phyloP scores from a whole-genome alignment of 257 asterid genomes.

The Salvia rosmarinus region DNA sequence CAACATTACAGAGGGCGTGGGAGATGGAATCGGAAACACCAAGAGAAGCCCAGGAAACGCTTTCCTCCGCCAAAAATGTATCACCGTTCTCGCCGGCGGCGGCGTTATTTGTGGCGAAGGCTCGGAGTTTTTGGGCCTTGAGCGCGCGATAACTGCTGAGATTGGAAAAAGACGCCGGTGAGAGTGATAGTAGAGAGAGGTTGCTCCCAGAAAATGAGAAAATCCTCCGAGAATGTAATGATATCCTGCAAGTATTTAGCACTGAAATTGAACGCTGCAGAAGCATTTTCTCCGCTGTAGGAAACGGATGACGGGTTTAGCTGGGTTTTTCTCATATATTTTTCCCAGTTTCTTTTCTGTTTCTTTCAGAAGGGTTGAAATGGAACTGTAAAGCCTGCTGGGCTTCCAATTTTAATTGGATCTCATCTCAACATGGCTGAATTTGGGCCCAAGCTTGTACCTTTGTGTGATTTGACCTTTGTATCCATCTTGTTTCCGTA shows the following conservation, averaged over 20 bases:
- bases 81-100: conserved; percentile 45
- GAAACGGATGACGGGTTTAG: conserved; percentile 38
- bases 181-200: conserved; percentile 30
- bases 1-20: conserved; percentile 61
- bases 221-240: conserved; percentile 38
- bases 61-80: conserved; percentile 78
- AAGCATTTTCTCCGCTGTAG: conserved; percentile 38
- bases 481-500: not conserved
- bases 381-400: conserved; percentile 8
- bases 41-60: conserved; percentile 78
- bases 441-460: not conserved
- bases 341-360: not conserved
- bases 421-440: not conserved
- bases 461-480: not conserved
- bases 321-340: conserved; percentile 33
- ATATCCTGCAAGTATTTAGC: conserved; percentile 47
- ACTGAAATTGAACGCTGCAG: conserved; percentile 55
- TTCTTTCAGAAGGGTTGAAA: not conserved
- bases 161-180: conserved; percentile 32
- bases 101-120: conserved; percentile 52
- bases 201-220: conserved; percentile 28
- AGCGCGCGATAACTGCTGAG: conserved; percentile 31
- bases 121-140: conserved; percentile 44
- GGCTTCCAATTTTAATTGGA: conserved; percentile 3
- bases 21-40: conserved; percentile 74